phyloP scores from a whole-genome alignment of 2,329 filamentous ascomycete species.

The Aciculosporium take region DNA sequence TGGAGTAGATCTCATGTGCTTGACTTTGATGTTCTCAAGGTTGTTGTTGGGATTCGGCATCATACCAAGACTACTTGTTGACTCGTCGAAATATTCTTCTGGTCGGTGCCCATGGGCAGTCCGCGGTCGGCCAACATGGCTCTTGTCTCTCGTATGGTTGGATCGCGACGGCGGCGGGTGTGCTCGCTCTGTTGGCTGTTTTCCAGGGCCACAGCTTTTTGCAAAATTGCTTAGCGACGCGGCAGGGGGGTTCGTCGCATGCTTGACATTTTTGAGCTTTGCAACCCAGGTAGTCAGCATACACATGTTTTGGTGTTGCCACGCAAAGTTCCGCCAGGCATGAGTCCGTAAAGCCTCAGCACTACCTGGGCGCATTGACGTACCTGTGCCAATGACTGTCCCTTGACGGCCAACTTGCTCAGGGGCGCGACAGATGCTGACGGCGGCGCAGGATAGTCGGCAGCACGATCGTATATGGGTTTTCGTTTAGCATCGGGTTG shows the following conservation, averaged over 20 bases:
- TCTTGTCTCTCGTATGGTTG: conserved; percentile 30
- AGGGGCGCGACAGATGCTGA: conserved; percentile 17
- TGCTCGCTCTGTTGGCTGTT: conserved; percentile 34
- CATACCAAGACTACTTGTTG: conserved; percentile 23
- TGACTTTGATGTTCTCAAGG: conserved; percentile 11
- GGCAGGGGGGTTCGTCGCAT: conserved; percentile 17
- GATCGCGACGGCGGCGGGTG: conserved; percentile 37
- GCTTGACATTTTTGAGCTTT: conserved; percentile 25
- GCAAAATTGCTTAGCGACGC: conserved; percentile 33
- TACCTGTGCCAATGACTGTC: conserved; percentile 25
- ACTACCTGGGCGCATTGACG: background rate
- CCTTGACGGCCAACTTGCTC: conserved; percentile 27
- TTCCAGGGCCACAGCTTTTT: conserved; percentile 41
- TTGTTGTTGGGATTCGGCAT: conserved; percentile 6
- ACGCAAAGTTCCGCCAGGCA: background rate
- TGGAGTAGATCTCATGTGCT: conserved; percentile 15
- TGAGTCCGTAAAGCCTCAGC: background rate
- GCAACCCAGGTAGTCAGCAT: background rate
- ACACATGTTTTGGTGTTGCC: background rate
- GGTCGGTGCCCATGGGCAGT: conserved; percentile 27
- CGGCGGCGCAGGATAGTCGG: conserved; percentile 30
- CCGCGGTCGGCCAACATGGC: conserved; percentile 21
- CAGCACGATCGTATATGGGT: conserved; percentile 39
- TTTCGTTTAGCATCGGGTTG: conserved; percentile 48
- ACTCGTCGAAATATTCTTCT: conserved; percentile 23